Conservation (phyloP, 2,329 filamentous ascomycete genomes). For the Curvularia sp. region DNA sequence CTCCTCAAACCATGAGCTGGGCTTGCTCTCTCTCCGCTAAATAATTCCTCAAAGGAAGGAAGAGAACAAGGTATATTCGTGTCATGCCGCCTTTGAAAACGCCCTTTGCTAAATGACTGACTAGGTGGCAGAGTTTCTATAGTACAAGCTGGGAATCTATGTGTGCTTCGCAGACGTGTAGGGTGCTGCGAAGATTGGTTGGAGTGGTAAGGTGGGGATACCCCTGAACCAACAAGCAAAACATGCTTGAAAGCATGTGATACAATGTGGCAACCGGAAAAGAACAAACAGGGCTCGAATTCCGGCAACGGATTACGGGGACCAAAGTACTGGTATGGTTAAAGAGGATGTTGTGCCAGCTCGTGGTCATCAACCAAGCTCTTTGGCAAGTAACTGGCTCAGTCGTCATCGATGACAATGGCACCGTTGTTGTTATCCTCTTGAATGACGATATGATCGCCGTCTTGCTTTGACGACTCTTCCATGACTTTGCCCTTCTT, state of each 20-base stretch:
- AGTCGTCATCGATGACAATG: conserved; percentile 49
- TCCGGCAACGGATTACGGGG: not conserved
- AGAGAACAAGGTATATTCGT: conserved; percentile 15
- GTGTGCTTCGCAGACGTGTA: conserved; percentile 1
- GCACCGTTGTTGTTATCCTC: conserved; percentile 44
- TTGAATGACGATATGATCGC: conserved; percentile 48
- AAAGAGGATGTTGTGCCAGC: not conserved
- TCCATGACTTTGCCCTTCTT: conserved; percentile 53
- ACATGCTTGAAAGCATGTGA: conserved; percentile 1
- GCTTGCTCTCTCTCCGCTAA: not conserved
- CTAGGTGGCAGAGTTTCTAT: conserved; percentile 17
- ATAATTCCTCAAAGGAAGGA: conserved; percentile 7
- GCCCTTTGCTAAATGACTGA: conserved; percentile 16
- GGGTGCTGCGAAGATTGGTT: not conserved
- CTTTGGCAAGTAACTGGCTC: conserved; percentile 4
- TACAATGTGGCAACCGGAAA: conserved; percentile 1
- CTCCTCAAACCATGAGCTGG: not conserved
- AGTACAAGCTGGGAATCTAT: conserved; percentile 21
- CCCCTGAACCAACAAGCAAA: not conserved
- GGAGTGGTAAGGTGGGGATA: not conserved
- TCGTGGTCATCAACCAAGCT: not conserved
- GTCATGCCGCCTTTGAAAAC: conserved; percentile 15
- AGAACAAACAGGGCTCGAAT: not conserved
- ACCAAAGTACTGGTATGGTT: not conserved
- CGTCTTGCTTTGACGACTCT: conserved; percentile 26